phyloP scores from a whole-genome alignment of 2,329 filamentous ascomycete genomes.

The Volutella citrinella region DNA sequence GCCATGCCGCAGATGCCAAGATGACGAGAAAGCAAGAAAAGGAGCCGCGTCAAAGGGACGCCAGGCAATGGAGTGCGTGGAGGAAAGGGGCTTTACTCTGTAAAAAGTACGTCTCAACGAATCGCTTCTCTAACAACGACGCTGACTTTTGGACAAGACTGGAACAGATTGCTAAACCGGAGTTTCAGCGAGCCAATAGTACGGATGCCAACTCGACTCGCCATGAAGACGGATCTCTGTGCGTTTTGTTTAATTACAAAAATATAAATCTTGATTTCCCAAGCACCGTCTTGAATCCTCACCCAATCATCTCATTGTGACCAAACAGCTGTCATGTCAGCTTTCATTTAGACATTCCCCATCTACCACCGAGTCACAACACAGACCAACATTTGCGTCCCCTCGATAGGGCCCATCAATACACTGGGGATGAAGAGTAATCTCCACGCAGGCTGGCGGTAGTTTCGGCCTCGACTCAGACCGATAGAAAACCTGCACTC shows the following conservation, averaged over 20 bases:
- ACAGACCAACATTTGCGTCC: slow-evolving; percentile 2
- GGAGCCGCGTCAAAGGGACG: slow-evolving; percentile 15
- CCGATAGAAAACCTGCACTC: neutral
- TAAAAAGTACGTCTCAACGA: slow-evolving; percentile 17
- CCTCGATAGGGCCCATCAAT: neutral
- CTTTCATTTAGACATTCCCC: slow-evolving; percentile 1
- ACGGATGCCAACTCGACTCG: too few relatives aligned
- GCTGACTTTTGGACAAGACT: neutral
- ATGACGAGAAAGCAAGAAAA: slow-evolving; percentile 1
- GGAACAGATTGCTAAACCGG: slow-evolving; percentile 1
- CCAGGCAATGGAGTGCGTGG: slow-evolving; percentile 17
- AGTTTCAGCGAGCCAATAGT: too few relatives aligned
- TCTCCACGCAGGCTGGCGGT: slow-evolving; percentile 1
- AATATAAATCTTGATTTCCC: too few relatives aligned
- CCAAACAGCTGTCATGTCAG: too few relatives aligned
- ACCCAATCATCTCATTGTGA: neutral
- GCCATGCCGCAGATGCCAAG: neutral
- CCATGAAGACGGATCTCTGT: too few relatives aligned
- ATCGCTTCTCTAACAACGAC: too few relatives aligned
- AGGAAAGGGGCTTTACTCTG: slow-evolving; percentile 28
- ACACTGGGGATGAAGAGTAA: slow-evolving; percentile 1
- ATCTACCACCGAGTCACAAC: slow-evolving; percentile 1
- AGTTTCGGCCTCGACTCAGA: neutral
- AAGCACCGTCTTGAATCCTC: slow-evolving; percentile 1
- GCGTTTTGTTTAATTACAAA: too few relatives aligned